Evolutionary conservation across 164 flowering plant species (phyloP), one percentile per base, ranked within the genome.

Genomic region (Umbilicus rupestris): DNA sequence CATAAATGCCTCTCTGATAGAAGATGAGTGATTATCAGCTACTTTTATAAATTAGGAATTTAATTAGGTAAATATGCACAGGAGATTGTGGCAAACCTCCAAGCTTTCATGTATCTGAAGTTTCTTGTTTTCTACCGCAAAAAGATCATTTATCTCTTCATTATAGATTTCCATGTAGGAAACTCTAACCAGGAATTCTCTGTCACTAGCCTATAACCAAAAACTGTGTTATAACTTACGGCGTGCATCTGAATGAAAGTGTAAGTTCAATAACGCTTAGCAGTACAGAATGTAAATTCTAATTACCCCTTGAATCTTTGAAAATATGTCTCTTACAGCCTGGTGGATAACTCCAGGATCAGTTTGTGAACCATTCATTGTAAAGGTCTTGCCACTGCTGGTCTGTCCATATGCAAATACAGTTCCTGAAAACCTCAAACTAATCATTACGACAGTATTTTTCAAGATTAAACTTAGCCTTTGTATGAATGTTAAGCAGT

Each of bases 81-180:
- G 42, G 50, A n/a, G 29, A 24, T 46, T 7, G 44, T 49, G 64
- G 5, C 68, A 46, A 63, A 94, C 99, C 83, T 91, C 97, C 82
- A 95, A 84, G 73, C 93, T 88, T 76, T 95, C 97, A 73, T 95
- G 97, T 73, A 95, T 86, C 67, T 79, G 97, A 72, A 95, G 81
- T 66, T 88, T 95, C 69, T 87, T 91, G 71, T 88, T 89, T 67
- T 86, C 92, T 24, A 90, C 86, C 0, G 86, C 76, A 58, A 92
- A 78, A 42, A 95, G 96, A 77, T 95, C 99, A 74, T 86, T 92
- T 22, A 95, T 90, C 62, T 92, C 99, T 81, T 95, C 99, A 72
- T 92, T 95, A 71, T 95, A 95, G 60, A 95, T 95, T 72, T 95
- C 99, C 96, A 95, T 87, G 83, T 91, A 91, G 30, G 99, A 91